phyloP scores from a whole-genome alignment of 2,329 filamentous ascomycete species.

The Xylariaceae sp. region DNA sequence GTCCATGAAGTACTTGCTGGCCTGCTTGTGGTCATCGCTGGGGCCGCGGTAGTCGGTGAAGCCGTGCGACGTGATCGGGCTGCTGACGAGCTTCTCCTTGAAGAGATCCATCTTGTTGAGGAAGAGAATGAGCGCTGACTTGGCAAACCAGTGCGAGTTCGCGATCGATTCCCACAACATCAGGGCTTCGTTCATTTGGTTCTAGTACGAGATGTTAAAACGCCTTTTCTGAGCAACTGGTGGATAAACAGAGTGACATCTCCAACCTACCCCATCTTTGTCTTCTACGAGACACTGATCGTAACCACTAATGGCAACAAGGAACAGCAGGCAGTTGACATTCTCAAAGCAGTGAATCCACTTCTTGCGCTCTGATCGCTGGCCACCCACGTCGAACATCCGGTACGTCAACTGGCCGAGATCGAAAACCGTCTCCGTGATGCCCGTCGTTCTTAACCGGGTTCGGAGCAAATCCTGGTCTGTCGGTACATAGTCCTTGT shows the following conservation, averaged over 20 bases:
- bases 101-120: slow-evolving; percentile 86
- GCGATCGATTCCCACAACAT: slow-evolving; percentile 84
- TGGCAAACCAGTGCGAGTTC: slow-evolving; percentile 81
- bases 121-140: slow-evolving; percentile 76
- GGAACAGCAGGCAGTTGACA: slow-evolving; percentile 84
- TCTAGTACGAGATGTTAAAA: slow-evolving; percentile 43
- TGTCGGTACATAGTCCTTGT: slow-evolving; percentile 74
- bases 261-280: slow-evolving; percentile 75
- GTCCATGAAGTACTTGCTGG: slow-evolving; percentile 75
- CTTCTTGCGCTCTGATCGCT: slow-evolving; percentile 90
- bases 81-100: slow-evolving; percentile 66
- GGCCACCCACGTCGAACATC: slow-evolving; percentile 94
- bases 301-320: slow-evolving; percentile 93
- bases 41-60: slow-evolving; percentile 76
- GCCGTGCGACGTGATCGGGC: slow-evolving; percentile 65
- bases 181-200: slow-evolving; percentile 86
- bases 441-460: slow-evolving; percentile 85
- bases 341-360: slow-evolving; percentile 98
- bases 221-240: not conserved
- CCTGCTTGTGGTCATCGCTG: slow-evolving; percentile 64
- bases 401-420: slow-evolving; percentile 87
- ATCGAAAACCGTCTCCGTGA: slow-evolving; percentile 92
- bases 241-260: not conserved
- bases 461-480: slow-evolving; percentile 94
- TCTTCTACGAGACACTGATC: slow-evolving; percentile 96